Evolutionary conservation across 176 grass and related monocot genomes (phyloP).

Genomic region (Zizania latifolia): DNA sequence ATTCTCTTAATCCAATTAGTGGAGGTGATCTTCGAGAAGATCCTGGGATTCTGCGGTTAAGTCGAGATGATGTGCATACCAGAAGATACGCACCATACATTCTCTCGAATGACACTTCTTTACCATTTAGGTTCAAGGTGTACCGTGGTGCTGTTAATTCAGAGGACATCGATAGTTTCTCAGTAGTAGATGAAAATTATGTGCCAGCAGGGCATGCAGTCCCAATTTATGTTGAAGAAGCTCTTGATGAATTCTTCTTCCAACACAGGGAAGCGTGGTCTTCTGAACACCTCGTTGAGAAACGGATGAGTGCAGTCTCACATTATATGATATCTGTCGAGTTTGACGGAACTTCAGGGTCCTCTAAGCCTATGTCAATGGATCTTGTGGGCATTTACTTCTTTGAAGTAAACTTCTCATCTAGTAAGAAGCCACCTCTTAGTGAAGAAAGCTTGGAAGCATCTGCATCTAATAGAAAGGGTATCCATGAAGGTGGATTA

Average conservation of each 20-base stretch:
- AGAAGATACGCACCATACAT: slow-evolving; percentile 96
- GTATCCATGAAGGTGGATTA: slow-evolving; percentile 40
- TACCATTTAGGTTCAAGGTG: slow-evolving; percentile 82
- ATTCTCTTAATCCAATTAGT: slow-evolving; percentile 67
- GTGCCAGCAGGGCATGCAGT: slow-evolving; percentile 72
- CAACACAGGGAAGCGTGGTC: slow-evolving; percentile 50
- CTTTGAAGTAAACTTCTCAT: slow-evolving; percentile 92
- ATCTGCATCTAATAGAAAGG: slow-evolving; percentile 38
- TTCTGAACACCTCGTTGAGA: slow-evolving; percentile 80
- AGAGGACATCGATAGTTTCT: slow-evolving; percentile 60
- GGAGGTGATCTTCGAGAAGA: slow-evolving; percentile 45
- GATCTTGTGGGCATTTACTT: slow-evolving; percentile 88
- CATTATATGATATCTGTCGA: slow-evolving; percentile 96
- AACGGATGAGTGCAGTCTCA: slow-evolving; percentile 64
- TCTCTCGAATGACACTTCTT: slow-evolving; percentile 79
- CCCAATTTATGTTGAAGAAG: slow-evolving; percentile 88
- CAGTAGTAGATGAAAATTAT: slow-evolving; percentile 60
- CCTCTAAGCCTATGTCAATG: slow-evolving; percentile 89
- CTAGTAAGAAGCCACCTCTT: slow-evolving; percentile 47
- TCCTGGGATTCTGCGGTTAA: slow-evolving; percentile 50
- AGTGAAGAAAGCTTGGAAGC: slow-evolving; percentile 40
- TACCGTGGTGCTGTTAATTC: slow-evolving; percentile 74
- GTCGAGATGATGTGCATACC: slow-evolving; percentile 53
- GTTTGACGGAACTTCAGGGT: slow-evolving; percentile 76
- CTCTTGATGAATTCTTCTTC: slow-evolving; percentile 84